Evolutionary conservation across 805 yeast species (phyloP).

Genomic region (Ogataea glucozyma): DNA sequence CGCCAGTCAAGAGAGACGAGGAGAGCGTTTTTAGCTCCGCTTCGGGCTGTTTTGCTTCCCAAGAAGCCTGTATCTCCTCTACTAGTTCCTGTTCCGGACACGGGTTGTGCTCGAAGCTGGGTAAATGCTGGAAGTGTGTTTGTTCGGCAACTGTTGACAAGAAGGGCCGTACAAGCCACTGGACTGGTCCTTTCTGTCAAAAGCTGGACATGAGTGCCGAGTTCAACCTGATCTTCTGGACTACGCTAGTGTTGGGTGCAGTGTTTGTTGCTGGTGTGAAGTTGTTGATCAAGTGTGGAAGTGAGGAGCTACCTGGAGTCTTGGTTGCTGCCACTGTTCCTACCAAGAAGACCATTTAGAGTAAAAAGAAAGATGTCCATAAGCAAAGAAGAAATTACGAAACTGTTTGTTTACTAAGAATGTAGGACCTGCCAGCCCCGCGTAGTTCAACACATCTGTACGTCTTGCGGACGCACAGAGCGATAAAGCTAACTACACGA

Average conservation of each 20-base stretch:
- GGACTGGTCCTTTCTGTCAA: constrained; percentile 62
- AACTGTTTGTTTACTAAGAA: constrained; percentile 4
- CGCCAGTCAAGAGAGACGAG: constrained; percentile 28
- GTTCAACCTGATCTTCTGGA: constrained; percentile 71
- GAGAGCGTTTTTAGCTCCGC: constrained; percentile 14
- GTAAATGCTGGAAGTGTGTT: constrained; percentile 50
- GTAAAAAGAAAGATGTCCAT: neutral
- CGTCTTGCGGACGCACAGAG: constrained; percentile 10
- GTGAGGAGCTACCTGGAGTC: constrained; percentile 67
- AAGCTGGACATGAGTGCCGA: constrained; percentile 67
- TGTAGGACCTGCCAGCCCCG: constrained; percentile 76
- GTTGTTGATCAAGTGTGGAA: constrained; percentile 54
- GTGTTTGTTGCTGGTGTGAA: constrained; percentile 52
- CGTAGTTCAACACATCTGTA: constrained; percentile 20
- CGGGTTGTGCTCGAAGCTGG: constrained; percentile 48
- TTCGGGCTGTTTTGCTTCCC: constrained; percentile 40
- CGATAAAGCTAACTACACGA: constrained; percentile 39
- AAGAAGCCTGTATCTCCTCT: constrained; percentile 47
- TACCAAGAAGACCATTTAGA: constrained; percentile 38
- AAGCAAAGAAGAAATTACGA: no score
- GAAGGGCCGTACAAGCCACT: constrained; percentile 47
- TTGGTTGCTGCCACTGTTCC: constrained; percentile 57
- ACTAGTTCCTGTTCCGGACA: constrained; percentile 55
- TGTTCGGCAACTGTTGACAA: constrained; percentile 48
- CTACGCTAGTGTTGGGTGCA: constrained; percentile 48